These are phyloP conservation scores for Ganoderma sp. DNA, from an alignment of 1,284 basidiomycete species.

Conservation along the genomic window DNA sequence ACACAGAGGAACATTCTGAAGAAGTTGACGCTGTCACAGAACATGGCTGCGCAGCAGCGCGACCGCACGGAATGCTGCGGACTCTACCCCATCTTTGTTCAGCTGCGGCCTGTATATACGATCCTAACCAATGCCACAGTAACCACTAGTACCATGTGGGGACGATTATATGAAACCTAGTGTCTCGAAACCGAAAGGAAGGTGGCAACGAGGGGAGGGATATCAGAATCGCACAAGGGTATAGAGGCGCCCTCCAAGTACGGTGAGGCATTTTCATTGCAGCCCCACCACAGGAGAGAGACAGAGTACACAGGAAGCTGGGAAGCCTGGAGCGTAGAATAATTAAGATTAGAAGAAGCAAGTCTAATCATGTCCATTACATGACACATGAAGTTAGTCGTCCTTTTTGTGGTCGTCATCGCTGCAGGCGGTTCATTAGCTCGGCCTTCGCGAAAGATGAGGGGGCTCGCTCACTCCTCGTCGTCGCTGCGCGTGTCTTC, in stretches of 20 bases:
- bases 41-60: neutral
- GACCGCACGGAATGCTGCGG: neutral
- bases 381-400: slow-evolving; percentile 27
- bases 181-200: neutral
- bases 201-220: slow-evolving; percentile 7
- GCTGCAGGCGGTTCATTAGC: slow-evolving; percentile 3
- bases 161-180: neutral
- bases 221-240: slow-evolving; percentile 8
- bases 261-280: slow-evolving; percentile 23
- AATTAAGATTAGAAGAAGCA: slow-evolving; percentile 26
- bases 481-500: slow-evolving; percentile 89
- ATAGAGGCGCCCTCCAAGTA: neutral
- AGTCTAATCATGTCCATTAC: slow-evolving; percentile 28
- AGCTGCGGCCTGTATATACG: neutral
- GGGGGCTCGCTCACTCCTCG: slow-evolving; percentile 58
- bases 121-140: slow-evolving; percentile 8
- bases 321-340: neutral
- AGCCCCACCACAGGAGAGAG: slow-evolving; percentile 17
- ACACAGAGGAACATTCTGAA: neutral
- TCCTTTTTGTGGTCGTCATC: slow-evolving; percentile 32
- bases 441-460: neutral
- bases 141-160: slow-evolving; percentile 3
- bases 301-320: slow-evolving; percentile 8
- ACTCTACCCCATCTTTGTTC: slow-evolving; percentile 2
- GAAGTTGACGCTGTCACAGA: neutral